These are phyloP conservation scores for Penicillium flavigenum DNA, from an alignment of 495 filamentous ascomycete genomes.

Conservation along the genomic window DNA sequence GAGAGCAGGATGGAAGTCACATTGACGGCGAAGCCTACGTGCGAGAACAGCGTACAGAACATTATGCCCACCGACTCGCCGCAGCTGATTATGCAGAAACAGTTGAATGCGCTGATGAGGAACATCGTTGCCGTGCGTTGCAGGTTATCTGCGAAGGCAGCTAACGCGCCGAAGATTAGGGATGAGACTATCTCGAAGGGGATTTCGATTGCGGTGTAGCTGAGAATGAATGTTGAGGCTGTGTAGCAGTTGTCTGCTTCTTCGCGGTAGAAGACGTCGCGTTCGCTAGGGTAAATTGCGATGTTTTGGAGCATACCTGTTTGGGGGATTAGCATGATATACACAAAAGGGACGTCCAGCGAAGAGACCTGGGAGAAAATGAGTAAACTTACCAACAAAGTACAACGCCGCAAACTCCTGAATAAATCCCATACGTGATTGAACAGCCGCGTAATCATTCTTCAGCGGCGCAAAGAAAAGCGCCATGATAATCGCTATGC, in stretches of 20 bases:
- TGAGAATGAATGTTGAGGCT: constrained; percentile 63
- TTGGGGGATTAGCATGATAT: constrained; percentile 20
- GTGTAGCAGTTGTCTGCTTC: constrained; percentile 66
- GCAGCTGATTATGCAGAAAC: constrained; percentile 69
- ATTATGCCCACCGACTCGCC: constrained; percentile 77
- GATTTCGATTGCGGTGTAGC: constrained; percentile 64
- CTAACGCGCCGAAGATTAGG: constrained; percentile 62
- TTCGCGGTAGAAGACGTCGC: constrained; percentile 70
- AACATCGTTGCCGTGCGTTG: constrained; percentile 59
- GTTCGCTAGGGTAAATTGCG: constrained; percentile 66
- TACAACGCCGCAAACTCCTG: constrained; percentile 70
- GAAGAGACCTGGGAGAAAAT: not conserved
- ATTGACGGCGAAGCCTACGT: constrained; percentile 74
- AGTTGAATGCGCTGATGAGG: constrained; percentile 64
- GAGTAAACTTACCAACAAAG: constrained; percentile 64
- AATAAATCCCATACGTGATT: constrained; percentile 68
- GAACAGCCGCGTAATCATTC: constrained; percentile 63
- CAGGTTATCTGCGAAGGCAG: constrained; percentile 59
- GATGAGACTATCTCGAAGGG: constrained; percentile 65
- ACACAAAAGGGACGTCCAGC: not conserved
- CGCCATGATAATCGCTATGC: constrained; percentile 62
- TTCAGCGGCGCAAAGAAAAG: constrained; percentile 72
- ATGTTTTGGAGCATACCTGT: constrained; percentile 77
- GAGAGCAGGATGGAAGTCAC: constrained; percentile 62
- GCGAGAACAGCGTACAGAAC: constrained; percentile 72